phyloP scores from a whole-genome alignment of 1,284 basidiomycete genomes.

The Chalciporus sp. region DNA sequence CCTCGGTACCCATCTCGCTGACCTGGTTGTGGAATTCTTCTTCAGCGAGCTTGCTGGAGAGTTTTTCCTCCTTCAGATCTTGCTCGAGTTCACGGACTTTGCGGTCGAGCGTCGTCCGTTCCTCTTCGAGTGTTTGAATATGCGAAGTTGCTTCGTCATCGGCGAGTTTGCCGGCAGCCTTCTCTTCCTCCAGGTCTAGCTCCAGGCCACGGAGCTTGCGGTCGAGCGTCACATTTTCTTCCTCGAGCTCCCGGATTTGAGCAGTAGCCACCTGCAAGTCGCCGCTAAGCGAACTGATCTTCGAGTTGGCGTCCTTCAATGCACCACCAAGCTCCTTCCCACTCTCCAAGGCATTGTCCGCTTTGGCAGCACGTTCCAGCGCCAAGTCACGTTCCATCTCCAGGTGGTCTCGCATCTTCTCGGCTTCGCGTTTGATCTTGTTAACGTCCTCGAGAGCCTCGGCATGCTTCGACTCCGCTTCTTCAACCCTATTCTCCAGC shows the following conservation, averaged over 20 bases:
- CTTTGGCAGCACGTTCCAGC: slow-evolving; percentile 58
- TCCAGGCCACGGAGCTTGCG: slow-evolving; percentile 54
- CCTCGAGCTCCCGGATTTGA: slow-evolving; percentile 59
- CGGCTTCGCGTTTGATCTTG: slow-evolving; percentile 47
- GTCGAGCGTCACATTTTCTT: slow-evolving; percentile 52
- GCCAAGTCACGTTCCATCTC: slow-evolving; percentile 57
- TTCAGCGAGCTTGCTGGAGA: slow-evolving; percentile 33
- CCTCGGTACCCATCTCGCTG: slow-evolving; percentile 33
- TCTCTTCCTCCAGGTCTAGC: slow-evolving; percentile 51
- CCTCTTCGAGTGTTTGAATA: neutral
- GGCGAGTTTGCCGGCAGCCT: slow-evolving; percentile 37
- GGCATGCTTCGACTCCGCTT: slow-evolving; percentile 49
- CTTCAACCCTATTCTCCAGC: slow-evolving; percentile 56
- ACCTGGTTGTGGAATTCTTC: slow-evolving; percentile 32
- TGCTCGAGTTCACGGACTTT: slow-evolving; percentile 54
- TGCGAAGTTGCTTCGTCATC: slow-evolving; percentile 15
- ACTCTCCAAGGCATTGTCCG: slow-evolving; percentile 58
- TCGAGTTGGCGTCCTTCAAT: slow-evolving; percentile 62
- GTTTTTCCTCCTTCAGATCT: slow-evolving; percentile 51
- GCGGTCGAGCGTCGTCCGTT: slow-evolving; percentile 42
- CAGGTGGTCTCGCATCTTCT: slow-evolving; percentile 45
- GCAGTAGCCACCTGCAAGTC: slow-evolving; percentile 60
- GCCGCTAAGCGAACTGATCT: slow-evolving; percentile 51
- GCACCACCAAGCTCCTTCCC: slow-evolving; percentile 67
- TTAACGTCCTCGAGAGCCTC: slow-evolving; percentile 42